Evolutionary conservation across 108 stramenopile genomes (phyloP), one percentile per base, ranked within the genome.

Genomic region (Nannochloropsis salina): DNA sequence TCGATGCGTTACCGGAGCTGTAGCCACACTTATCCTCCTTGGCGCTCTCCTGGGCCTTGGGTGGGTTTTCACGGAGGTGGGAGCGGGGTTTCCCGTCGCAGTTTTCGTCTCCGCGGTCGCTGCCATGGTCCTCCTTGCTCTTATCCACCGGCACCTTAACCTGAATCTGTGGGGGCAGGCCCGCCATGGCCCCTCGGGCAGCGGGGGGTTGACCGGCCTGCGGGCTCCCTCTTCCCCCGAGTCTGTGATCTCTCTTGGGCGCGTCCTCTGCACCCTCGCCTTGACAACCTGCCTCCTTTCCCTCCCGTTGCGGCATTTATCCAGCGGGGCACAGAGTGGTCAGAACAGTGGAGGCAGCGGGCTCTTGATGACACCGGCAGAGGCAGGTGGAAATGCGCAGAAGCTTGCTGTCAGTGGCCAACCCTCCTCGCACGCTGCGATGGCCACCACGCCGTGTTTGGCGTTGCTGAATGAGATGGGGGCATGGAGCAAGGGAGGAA

Each of bases 1-100:
- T 40, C 88, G 88, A 3, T 90, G 89, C 83, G 74, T 90, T 5
- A 41, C 80, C 9, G 90, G 90, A 61, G 44, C 86, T 9, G 41
- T 44, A 21, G 90, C 88, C 21, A 41, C 86, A 43, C 45, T 44
- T 31, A 42, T 15, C 43, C 22, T 89, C 41, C 80, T 91, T 9
- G 42, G 44, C 18, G 18, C 86, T 12, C 85, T 81, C 41, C 43
- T 86, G 41, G 89, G 43, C 12, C 45, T 89, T 40, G 90, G 45
- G 18, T 18, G 41, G 12, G 85, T 43, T 3, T 31, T 90, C 42
- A 15, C 43, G 40, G 40, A 31, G 20, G 21, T 88, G 42, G 85
- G 43, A 10, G 79, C 85, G 8, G 85, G 61, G 9, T 41, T 41
- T 9, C 31, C 51, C 18, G 31, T 82, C 20, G 9, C 42, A 42